Base-by-base conservation (phyloP, 768 basidiomycete species). In the Rhizopogon vesiculosus region DNA sequence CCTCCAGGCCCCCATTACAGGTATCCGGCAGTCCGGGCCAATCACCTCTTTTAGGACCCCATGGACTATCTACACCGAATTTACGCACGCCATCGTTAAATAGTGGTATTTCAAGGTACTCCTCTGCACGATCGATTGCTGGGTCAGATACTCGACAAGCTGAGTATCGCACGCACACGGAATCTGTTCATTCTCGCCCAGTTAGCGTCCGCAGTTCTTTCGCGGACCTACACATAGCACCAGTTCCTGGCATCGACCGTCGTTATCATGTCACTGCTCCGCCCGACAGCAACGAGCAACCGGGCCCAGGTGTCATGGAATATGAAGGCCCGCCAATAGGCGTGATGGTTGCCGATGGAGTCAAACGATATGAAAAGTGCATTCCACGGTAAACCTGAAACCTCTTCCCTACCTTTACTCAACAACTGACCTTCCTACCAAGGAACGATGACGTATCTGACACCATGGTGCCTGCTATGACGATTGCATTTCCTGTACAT, bases 311-410 rank as follows among this genome's bases (percentile, higher is more conserved):
- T 13, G 38, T 39, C 8, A 3, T 45, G 6, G 25, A 7, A 7
- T 3, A 16, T 29, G 2, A 6, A 2, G 50, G 42, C 25, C 25
- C 8, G 33, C 58, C 60, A 22, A 64, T 69, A 44, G 52, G 1
- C 41, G 64, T 64, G 3, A 63, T 62, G 39, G 58, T 67, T 19
- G 43, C 52, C 10, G 13, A 5, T 6, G 56, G 53, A 49, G 45
- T 63, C 18, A 56, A 52, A 10, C 63, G 62, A n/a, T 63, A 63
- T 39, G 44, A 60, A 51, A 46, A 25, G 33, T n/a, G 42, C 25
- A 33, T 29, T 38, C 16, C 31, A 2, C 50, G 16, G 39, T 35
- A 25, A 28, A 42, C 28, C 13, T 5, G 49, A 39, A 15, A 5
- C 35, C 38, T 10, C 12, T 19, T 12, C 19, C 48, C 7, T 39